These are phyloP conservation scores for Coemansia erecta DNA, from an alignment of 192 early-diverging fungal genomes.

Conservation along the genomic window DNA sequence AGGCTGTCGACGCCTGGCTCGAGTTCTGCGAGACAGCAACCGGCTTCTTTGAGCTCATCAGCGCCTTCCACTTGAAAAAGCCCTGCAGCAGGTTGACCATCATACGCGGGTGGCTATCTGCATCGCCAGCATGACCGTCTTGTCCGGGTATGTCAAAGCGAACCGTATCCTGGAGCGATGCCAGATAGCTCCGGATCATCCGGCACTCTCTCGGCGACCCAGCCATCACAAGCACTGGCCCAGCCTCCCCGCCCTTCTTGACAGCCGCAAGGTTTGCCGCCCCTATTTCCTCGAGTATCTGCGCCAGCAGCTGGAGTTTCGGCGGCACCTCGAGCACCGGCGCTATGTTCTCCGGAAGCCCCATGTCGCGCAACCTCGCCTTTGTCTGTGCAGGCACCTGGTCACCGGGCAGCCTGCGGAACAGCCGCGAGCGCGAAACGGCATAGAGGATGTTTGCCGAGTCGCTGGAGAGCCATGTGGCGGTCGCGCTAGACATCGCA, in stretches of 20 bases:
- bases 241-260: slow-evolving; percentile 2
- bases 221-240: slow-evolving; percentile 34
- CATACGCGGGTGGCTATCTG: slow-evolving; percentile 25
- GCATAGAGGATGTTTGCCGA: slow-evolving; percentile 79
- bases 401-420: slow-evolving; percentile 10
- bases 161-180: neutral
- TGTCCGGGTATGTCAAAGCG: neutral
- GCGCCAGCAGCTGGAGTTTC: slow-evolving; percentile 77
- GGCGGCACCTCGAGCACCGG: slow-evolving; percentile 88
- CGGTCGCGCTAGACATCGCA: slow-evolving; percentile 45
- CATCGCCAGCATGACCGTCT: neutral
- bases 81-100: slow-evolving; percentile 56
- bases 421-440: slow-evolving; percentile 58
- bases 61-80: slow-evolving; percentile 78
- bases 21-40: slow-evolving; percentile 1
- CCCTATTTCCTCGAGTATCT: slow-evolving; percentile 75
- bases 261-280: slow-evolving; percentile 12
- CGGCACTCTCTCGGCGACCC: slow-evolving; percentile 26
- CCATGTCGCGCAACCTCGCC: slow-evolving; percentile 36
- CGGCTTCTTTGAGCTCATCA: slow-evolving; percentile 47
- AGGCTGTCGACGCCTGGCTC: neutral
- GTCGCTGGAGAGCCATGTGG: slow-evolving; percentile 81
- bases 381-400: slow-evolving; percentile 9
- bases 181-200: slow-evolving; percentile 23
- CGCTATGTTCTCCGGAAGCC: slow-evolving; percentile 65